Evolutionary conservation across 306 rosid genomes (phyloP).

Genomic region (Argentina anserina): DNA sequence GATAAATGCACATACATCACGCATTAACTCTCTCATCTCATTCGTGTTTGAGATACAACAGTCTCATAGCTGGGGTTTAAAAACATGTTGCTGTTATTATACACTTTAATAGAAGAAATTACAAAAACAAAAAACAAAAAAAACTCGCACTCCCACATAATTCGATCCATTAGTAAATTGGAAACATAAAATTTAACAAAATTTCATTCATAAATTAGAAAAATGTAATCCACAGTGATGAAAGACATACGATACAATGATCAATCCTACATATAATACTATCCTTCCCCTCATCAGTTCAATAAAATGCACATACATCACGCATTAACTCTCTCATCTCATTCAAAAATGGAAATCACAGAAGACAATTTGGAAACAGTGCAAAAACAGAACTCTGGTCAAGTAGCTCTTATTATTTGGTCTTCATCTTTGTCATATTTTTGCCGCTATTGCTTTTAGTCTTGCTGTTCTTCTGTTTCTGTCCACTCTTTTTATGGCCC

Average conservation of each 20-base stretch:
- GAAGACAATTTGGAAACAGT: neutral
- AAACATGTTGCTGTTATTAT: too few relatives aligned
- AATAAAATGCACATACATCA: neutral
- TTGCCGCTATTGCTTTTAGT: conserved; percentile 26
- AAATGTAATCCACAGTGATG: too few relatives aligned
- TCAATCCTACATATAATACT: neutral
- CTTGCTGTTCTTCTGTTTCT: conserved; percentile 41
- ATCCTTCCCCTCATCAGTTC: neutral
- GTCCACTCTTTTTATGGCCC: conserved; percentile 36
- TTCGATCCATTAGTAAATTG: too few relatives aligned
- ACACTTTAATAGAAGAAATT: too few relatives aligned
- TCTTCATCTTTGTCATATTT: conserved; percentile 37
- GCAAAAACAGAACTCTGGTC: neutral
- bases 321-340: neutral
- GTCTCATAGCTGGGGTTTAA: too few relatives aligned
- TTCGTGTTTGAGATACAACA: too few relatives aligned
- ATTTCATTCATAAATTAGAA: too few relatives aligned
- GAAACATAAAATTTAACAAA: too few relatives aligned
- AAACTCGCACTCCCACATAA: too few relatives aligned
- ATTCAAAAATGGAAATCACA: neutral
- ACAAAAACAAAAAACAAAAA: too few relatives aligned
- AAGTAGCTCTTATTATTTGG: neutral
- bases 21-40: neutral
- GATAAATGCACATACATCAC: neutral
- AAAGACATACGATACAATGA: too few relatives aligned